Evolutionary conservation across 1,139 yeast species (phyloP).

Genomic region (Blastobotrys ciferrii): DNA sequence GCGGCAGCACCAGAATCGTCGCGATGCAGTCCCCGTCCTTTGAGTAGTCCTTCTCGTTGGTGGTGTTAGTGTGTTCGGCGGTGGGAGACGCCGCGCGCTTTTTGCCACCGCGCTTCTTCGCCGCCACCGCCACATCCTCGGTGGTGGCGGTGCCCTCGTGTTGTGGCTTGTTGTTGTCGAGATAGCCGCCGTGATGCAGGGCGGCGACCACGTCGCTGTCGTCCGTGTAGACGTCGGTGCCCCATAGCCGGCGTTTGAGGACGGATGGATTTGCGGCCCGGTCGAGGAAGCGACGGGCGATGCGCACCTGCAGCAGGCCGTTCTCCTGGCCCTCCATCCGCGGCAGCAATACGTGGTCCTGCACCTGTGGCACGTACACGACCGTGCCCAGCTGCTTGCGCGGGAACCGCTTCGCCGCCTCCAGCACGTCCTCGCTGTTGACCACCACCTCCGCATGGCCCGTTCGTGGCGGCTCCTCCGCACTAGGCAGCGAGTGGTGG

Average conservation of each 20-base stretch:
- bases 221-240: conserved; percentile 88
- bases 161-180: conserved; percentile 33
- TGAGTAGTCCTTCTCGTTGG: not conserved
- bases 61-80: not conserved
- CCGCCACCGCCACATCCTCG: conserved; percentile 5
- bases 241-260: conserved; percentile 71
- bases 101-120: conserved; percentile 1
- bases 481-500: conserved; percentile 6
- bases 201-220: conserved; percentile 83
- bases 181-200: conserved; percentile 69
- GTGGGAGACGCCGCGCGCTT: conserved; percentile 11
- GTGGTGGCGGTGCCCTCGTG: no score
- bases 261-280: conserved; percentile 41
- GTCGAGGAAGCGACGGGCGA: conserved; percentile 45
- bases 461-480: conserved; percentile 15
- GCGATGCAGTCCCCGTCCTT: conserved; percentile 58
- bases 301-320: conserved; percentile 57
- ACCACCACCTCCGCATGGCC: conserved; percentile 36
- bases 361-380: conserved; percentile 51
- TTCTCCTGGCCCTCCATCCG: conserved; percentile 53
- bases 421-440: conserved; percentile 46
- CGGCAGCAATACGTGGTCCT: conserved; percentile 31
- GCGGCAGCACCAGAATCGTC: conserved; percentile 68
- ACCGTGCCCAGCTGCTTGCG: conserved; percentile 59
- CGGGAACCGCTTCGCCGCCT: conserved; percentile 46